These are phyloP conservation scores for Cytospora schulzeri DNA, from an alignment of 2,329 filamentous ascomycete species.

Conservation along the genomic window DNA sequence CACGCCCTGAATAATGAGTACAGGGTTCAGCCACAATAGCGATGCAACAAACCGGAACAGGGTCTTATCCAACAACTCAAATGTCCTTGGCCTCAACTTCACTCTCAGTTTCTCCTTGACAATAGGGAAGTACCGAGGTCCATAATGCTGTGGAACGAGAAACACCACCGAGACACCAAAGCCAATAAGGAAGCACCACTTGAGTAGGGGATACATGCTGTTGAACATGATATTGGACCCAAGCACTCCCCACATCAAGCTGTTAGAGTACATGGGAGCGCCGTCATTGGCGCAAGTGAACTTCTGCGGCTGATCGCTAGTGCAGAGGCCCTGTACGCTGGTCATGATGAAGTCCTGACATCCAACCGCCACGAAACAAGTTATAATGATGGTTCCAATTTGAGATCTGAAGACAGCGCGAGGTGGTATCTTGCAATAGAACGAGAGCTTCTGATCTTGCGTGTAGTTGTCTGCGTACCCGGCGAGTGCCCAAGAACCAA, in stretches of 20 bases:
- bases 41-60: constrained; percentile 43
- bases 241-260: constrained; percentile 42
- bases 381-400: constrained; percentile 48
- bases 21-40: constrained; percentile 45
- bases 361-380: constrained; percentile 43
- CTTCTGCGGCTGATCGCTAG: constrained; percentile 33
- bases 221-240: constrained; percentile 44
- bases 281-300: constrained; percentile 31
- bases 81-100: constrained; percentile 36
- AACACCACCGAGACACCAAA: constrained; percentile 41
- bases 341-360: constrained; percentile 47
- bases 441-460: constrained; percentile 45
- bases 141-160: constrained; percentile 38
- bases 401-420: constrained; percentile 44
- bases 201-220: constrained; percentile 44
- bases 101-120: constrained; percentile 37
- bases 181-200: constrained; percentile 49
- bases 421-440: constrained; percentile 46
- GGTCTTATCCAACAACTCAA: constrained; percentile 40
- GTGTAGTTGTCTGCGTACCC: constrained; percentile 39
- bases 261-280: constrained; percentile 37
- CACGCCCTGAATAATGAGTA: constrained; percentile 45
- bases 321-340: constrained; percentile 39
- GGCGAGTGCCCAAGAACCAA: constrained; percentile 45
- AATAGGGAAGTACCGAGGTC: constrained; percentile 40